phyloP scores from a whole-genome alignment of 2,329 filamentous ascomycete genomes.

The Alternaria viburni region DNA sequence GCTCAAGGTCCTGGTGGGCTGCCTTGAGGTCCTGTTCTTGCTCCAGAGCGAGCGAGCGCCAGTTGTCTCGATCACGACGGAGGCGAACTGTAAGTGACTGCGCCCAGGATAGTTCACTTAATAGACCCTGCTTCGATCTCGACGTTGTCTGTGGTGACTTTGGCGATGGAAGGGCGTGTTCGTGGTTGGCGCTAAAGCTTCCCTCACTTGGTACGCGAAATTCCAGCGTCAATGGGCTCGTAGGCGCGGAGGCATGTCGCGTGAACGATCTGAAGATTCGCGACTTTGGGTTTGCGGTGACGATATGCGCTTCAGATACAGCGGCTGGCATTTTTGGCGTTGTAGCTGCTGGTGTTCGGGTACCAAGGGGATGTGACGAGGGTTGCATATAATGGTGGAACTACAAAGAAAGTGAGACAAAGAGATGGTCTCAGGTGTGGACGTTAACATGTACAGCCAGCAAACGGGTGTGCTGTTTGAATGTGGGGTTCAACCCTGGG shows the following conservation, averaged over 20 bases:
- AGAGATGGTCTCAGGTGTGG: background rate
- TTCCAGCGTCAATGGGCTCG: background rate
- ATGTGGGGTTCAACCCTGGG: background rate
- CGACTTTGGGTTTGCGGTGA: background rate
- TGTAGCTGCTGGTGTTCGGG: background rate
- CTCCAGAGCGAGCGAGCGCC: conserved; percentile 3
- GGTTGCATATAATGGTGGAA: background rate
- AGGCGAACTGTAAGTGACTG: conserved; percentile 7
- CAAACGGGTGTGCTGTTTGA: background rate
- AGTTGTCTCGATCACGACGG: conserved; percentile 11
- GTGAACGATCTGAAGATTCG: background rate
- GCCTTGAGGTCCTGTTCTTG: conserved; percentile 2
- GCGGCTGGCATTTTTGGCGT: background rate
- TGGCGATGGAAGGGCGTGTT: background rate
- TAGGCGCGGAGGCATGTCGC: conserved; percentile 13
- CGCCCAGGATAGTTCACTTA: conserved; percentile 2
- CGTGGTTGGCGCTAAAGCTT: background rate
- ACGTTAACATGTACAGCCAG: background rate
- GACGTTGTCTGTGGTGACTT: background rate
- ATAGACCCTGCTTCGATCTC: background rate
- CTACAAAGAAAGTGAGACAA: background rate
- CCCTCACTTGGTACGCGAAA: background rate
- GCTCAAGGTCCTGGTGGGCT: background rate
- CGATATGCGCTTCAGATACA: background rate
- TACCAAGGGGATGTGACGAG: background rate